phyloP scores from a whole-genome alignment of 768 basidiomycete genomes.

The Tylopilus rubrobrunneus region DNA sequence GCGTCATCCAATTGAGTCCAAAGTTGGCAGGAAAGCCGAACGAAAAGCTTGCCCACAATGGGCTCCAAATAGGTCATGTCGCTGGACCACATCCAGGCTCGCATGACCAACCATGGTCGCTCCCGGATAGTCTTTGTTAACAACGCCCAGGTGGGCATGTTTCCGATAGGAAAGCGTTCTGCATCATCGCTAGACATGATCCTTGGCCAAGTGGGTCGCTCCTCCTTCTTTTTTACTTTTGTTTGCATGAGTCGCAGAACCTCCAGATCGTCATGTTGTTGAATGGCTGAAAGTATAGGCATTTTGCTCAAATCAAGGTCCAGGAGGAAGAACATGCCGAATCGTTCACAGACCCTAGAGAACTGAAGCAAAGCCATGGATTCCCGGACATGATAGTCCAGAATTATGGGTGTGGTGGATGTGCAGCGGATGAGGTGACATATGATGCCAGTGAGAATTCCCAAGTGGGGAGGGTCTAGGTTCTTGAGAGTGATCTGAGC shows the following conservation, averaged over 20 bases:
- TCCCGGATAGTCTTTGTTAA: not conserved
- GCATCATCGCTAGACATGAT: fast-evolving
- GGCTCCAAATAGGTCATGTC: not conserved
- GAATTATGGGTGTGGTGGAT: constrained; percentile 6
- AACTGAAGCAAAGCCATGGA: constrained; percentile 10
- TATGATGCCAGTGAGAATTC: constrained; percentile 5
- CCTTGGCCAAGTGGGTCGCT: not conserved
- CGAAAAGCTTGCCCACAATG: not conserved
- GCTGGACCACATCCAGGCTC: not conserved
- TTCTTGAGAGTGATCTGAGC: not conserved
- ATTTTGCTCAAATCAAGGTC: too few species aligned
- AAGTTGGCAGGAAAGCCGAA: not conserved
- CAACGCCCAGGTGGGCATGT: not conserved
- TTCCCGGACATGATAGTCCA: constrained; percentile 5
- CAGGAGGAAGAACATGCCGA: constrained; percentile 7
- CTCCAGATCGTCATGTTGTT: constrained; percentile 1
- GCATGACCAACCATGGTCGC: not conserved
- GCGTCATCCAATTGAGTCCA: not conserved
- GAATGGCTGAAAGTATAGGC: not conserved
- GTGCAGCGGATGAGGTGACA: constrained; percentile 3
- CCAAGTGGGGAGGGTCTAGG: constrained; percentile 3
- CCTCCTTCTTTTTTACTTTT: not conserved
- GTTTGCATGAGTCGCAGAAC: not conserved
- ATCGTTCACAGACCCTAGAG: not conserved
- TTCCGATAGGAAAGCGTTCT: not conserved